phyloP scores from a whole-genome alignment of 2,329 filamentous ascomycete species.

The Diaporthe batatas region DNA sequence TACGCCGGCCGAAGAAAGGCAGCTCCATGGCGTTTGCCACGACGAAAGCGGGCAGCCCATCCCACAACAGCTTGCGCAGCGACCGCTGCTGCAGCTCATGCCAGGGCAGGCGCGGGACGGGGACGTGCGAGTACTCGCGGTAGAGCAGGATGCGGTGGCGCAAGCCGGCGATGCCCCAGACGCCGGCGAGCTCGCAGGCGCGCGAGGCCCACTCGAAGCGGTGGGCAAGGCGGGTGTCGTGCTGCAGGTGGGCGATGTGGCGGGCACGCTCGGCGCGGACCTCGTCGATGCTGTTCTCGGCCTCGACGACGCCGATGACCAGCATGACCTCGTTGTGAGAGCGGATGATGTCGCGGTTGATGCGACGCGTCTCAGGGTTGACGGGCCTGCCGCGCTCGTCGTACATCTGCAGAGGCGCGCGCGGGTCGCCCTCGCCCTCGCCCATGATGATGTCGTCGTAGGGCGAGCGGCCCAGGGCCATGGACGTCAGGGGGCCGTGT shows the following conservation, averaged over 20 bases:
- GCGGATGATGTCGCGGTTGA: constrained; percentile 70
- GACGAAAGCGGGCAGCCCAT: constrained; percentile 58
- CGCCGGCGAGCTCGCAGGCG: constrained; percentile 56
- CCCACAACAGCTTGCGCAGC: constrained; percentile 50
- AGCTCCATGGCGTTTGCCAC: constrained; percentile 47
- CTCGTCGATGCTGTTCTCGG: constrained; percentile 60
- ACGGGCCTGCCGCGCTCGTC: constrained; percentile 69
- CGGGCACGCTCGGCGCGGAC: constrained; percentile 54
- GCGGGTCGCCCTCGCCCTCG: constrained; percentile 58
- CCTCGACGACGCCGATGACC: constrained; percentile 72
- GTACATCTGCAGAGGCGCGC: constrained; percentile 62
- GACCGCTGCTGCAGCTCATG: constrained; percentile 53
- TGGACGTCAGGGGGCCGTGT: constrained; percentile 68
- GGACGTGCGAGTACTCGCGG: constrained; percentile 61
- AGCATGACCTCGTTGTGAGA: constrained; percentile 75
- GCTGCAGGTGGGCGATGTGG: constrained; percentile 58
- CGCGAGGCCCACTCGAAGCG: constrained; percentile 53
- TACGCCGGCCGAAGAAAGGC: constrained; percentile 13
- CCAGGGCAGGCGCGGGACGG: constrained; percentile 60
- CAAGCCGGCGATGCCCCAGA: constrained; percentile 67
- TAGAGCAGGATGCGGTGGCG: constrained; percentile 69
- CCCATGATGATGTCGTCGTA: constrained; percentile 70
- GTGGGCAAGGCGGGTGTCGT: constrained; percentile 62
- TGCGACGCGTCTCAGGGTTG: constrained; percentile 66
- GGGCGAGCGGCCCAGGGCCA: constrained; percentile 70